Base-by-base conservation (phyloP, 768 basidiomycete genomes). In the Pleurotus eryngii region DNA sequence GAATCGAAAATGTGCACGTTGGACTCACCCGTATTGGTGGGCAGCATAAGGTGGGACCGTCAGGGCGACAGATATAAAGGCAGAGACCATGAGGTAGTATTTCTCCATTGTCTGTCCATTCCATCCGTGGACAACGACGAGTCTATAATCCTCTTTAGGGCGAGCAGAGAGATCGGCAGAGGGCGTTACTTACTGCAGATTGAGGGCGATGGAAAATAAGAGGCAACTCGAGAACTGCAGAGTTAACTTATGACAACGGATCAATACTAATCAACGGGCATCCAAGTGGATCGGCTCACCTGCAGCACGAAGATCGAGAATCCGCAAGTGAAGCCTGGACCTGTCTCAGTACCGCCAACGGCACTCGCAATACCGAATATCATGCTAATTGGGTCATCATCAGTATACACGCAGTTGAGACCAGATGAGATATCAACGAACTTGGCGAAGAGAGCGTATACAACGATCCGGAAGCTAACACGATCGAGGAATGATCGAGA, bases 211-310 rank as follows among this genome's bases (percentile, higher is more conserved):
- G 15, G 42, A 59, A 46, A 65, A 61, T 4, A 65, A 54, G 1
- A 65, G 58, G 24, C 61, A 65, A 49, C 61, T 59, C n/a, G 64
- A 65, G 15, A 64, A 37, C 42, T 65, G 49, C 14, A 65, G 60
- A 14, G 61, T 64, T 6, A 64, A 49, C 61, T 62, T 30, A 4
- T n/a, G 37, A 24, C n/a, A 17, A 9, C 14, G 2, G 14, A 46
- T 26, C 8, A 40, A 38, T 46, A 39, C 35, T 15, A 3, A 3
- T 20, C 3, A 17, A 14, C 3, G 2, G 15, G 24, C 15, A 26
- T 5, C 14, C 3, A 42, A 30, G 27, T 4, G 5, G 8, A 11
- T 35, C 9, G 5, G 35, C 12, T 46, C 2, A 62, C 61, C 61
- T 64, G 64, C 37, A 62, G 51, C 5, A 65, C 22, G 56, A 62